Evolutionary conservation across 2,329 filamentous ascomycete species (phyloP), one percentile per base, ranked within the genome.

Genomic region (Fusarium subglutinans): DNA sequence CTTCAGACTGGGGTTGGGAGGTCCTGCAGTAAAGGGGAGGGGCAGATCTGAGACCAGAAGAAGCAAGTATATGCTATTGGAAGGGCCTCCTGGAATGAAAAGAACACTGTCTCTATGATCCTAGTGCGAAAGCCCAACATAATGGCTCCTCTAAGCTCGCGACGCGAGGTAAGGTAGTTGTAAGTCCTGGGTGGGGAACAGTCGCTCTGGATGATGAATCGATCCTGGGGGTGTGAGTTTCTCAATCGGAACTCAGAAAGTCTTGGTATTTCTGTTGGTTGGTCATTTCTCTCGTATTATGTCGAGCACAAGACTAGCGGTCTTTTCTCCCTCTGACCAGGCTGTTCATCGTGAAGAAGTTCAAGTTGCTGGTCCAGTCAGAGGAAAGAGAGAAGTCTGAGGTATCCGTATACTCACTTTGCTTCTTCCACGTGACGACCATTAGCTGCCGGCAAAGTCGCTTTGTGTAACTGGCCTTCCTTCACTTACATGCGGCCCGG

Each of bases 401-500:
- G 38, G 38, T 40, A 47, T 41, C 50, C 28, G 38, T 40, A 47
- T 41, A 54, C 24, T n/a, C 22, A 28, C 26, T 51, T 33, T 41
- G 22, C 53, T 50, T 51, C 37, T 48, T 41, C 45, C 69, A 73
- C 64, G 66, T 73, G 64, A 73, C 41, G 33, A 22, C 35, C 24
- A 28, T 63, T 18, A 33, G 26, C 56, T 69, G 43, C 48, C 6
- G 40, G 47, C 14, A 12, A 37, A 48, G 17, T 40, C 44, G 22
- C 33, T 67, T 55, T 43, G 63, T 68, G 53, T 60, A 45, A 41
- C 65, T 45, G 3, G 11, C 24, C 44, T 61, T 60, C n/a, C 40
- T 67, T 72, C 53, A 72, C 69, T 71, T 63, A 71, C 44, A 72
- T 24, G 54, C 24, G 24, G 43, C 33, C 15, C 41, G 55, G 43